phyloP scores from a whole-genome alignment of 1,284 basidiomycete genomes.

The Apiotrichum akiyoshidainum region DNA sequence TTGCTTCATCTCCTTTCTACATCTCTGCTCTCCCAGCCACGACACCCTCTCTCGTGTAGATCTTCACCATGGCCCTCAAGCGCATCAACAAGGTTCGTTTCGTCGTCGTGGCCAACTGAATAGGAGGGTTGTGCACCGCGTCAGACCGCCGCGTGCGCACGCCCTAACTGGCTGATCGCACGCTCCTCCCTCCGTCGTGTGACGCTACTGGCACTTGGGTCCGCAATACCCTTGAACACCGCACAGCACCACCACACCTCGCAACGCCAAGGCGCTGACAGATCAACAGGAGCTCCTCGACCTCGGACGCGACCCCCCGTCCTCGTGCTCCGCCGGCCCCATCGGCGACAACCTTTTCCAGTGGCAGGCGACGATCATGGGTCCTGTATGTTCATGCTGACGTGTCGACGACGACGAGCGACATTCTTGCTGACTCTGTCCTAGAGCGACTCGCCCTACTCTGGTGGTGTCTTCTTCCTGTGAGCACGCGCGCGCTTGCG shows the following conservation, averaged over 20 bases:
- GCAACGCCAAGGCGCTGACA: constrained; percentile 17
- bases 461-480: constrained; percentile 95
- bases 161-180: not conserved
- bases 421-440: constrained; percentile 7
- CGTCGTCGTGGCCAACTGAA: not conserved
- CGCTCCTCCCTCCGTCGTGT: constrained; percentile 4
- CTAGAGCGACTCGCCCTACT: constrained; percentile 89
- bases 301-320: constrained; percentile 94
- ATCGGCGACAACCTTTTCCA: constrained; percentile 96
- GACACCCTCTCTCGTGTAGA: constrained; percentile 1
- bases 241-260: too few species aligned
- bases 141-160: not conserved
- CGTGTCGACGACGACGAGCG: not conserved
- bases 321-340: constrained; percentile 94
- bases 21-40: not conserved
- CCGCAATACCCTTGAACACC: too few species aligned
- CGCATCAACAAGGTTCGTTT: constrained; percentile 92
- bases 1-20: not conserved
- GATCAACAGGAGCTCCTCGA: constrained; percentile 83
- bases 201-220: not conserved
- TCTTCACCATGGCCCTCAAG: constrained; percentile 77
- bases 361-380: constrained; percentile 98
- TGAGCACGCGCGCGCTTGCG: constrained; percentile 39
- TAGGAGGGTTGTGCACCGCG: not conserved
- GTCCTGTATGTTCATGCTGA: constrained; percentile 64